These are phyloP conservation scores for Russula ochroleuca DNA, from an alignment of 768 basidiomycete species.

Conservation along the genomic window DNA sequence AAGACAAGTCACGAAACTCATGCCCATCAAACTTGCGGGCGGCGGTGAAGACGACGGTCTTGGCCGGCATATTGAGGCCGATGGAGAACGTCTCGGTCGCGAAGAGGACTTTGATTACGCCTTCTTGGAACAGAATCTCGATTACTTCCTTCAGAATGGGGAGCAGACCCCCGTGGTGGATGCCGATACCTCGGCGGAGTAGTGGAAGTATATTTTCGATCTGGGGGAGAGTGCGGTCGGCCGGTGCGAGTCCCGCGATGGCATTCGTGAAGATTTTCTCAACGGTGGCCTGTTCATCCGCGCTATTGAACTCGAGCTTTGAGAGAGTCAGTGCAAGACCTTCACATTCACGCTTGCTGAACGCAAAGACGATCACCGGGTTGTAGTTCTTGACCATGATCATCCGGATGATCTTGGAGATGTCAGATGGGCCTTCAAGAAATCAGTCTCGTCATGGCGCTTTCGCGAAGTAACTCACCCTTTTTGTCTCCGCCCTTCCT, in stretches of 20 bases:
- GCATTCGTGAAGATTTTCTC: slow-evolving; percentile 91
- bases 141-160: slow-evolving; percentile 99
- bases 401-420: slow-evolving; percentile 96
- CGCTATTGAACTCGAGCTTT: slow-evolving; percentile 93
- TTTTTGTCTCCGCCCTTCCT: slow-evolving; percentile 93
- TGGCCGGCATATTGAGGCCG: slow-evolving; percentile 98
- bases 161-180: slow-evolving; percentile 96
- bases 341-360: slow-evolving; percentile 98
- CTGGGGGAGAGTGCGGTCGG: slow-evolving; percentile 88
- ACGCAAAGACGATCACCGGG: slow-evolving; percentile 97
- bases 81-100: slow-evolving; percentile 99
- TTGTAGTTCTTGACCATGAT: slow-evolving; percentile 98
- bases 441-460: slow-evolving; percentile 15
- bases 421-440: slow-evolving; percentile 74
- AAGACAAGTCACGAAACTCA: slow-evolving; percentile 89
- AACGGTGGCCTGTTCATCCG: slow-evolving; percentile 87
- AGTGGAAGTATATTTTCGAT: slow-evolving; percentile 90
- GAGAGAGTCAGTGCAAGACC: slow-evolving; percentile 83
- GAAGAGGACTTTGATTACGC: slow-evolving; percentile 95
- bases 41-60: slow-evolving; percentile 96
- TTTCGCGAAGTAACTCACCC: slow-evolving; percentile 44
- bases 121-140: slow-evolving; percentile 98
- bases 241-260: slow-evolving; percentile 79
- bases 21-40: slow-evolving; percentile 95
- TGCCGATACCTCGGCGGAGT: slow-evolving; percentile 91